Percentiles rank a stretch among this genome's conserved stretches.
Conservation (phyloP, 2,329 filamentous ascomycete genomes). For the Drechslerella dactyloides region DNA sequence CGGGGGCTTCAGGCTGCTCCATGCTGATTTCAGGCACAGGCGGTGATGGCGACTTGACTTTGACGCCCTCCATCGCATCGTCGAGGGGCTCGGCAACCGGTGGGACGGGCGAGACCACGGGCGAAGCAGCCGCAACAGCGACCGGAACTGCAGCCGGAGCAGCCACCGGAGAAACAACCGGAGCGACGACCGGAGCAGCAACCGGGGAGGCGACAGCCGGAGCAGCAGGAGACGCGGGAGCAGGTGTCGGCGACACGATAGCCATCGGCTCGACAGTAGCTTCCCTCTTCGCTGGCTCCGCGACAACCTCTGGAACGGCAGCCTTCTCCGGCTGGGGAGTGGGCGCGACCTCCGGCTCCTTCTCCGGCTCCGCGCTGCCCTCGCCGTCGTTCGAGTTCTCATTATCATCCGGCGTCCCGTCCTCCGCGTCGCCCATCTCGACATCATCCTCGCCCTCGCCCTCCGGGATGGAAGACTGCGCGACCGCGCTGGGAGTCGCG, state of each 20-base stretch:
- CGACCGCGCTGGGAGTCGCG: slow-evolving; percentile 29
- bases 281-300: slow-evolving; percentile 29
- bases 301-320: slow-evolving; percentile 16
- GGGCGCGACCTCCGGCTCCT: slow-evolving; percentile 15
- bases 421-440: slow-evolving; percentile 45
- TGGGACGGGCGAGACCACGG: background rate
- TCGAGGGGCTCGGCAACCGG: background rate
- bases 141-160: slow-evolving; percentile 10
- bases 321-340: slow-evolving; percentile 11
- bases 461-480: slow-evolving; percentile 11
- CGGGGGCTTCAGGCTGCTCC: too few species aligned
- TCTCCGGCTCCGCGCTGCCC: slow-evolving; percentile 7
- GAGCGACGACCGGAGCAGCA: slow-evolving; percentile 15
- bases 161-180: slow-evolving; percentile 8
- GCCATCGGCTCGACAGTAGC: slow-evolving; percentile 31
- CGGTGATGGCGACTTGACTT: slow-evolving; percentile 12
- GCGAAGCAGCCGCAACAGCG: background rate
- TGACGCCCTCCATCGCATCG: background rate
- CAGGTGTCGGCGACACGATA: slow-evolving; percentile 14
- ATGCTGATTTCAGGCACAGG: background rate
- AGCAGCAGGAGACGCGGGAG: slow-evolving; percentile 6
- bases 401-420: slow-evolving; percentile 45
- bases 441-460: slow-evolving; percentile 44
- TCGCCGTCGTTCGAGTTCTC: slow-evolving; percentile 22
- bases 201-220: background rate